Evolutionary conservation across 2,329 filamentous ascomycete genomes (phyloP).

Genomic region (Colletotrichum sublineola): DNA sequence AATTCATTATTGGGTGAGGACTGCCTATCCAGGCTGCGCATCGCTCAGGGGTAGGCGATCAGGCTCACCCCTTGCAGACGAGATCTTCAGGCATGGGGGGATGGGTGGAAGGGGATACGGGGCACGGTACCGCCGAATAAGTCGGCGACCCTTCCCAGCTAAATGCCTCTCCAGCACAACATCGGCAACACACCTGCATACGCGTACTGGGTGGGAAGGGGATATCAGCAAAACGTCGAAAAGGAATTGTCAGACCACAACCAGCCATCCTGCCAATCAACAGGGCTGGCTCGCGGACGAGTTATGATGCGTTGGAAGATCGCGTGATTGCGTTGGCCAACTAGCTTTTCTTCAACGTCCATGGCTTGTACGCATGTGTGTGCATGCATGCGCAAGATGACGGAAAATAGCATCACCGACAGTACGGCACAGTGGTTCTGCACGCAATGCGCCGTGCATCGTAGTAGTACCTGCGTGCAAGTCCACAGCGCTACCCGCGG

Average conservation of each 20-base stretch:
- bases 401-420: neutral
- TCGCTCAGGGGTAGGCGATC: constrained; percentile 3
- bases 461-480: neutral
- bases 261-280: neutral
- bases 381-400: neutral
- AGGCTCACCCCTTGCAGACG: neutral
- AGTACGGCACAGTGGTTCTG: neutral
- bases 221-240: neutral
- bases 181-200: neutral
- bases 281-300: neutral
- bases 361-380: neutral
- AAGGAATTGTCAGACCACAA: neutral
- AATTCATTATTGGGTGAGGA: neutral
- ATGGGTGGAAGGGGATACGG: neutral
- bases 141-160: neutral
- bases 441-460: neutral
- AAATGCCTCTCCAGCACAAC: neutral
- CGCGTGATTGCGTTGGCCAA: neutral
- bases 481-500: neutral
- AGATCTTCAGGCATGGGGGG: constrained; percentile 4
- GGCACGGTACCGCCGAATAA: neutral
- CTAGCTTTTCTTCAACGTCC: neutral
- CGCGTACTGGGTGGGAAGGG: neutral
- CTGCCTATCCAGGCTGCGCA: neutral
- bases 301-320: neutral